Base-by-base conservation (phyloP, 352 stramenopile species). In the Globisporangium polare region DNA sequence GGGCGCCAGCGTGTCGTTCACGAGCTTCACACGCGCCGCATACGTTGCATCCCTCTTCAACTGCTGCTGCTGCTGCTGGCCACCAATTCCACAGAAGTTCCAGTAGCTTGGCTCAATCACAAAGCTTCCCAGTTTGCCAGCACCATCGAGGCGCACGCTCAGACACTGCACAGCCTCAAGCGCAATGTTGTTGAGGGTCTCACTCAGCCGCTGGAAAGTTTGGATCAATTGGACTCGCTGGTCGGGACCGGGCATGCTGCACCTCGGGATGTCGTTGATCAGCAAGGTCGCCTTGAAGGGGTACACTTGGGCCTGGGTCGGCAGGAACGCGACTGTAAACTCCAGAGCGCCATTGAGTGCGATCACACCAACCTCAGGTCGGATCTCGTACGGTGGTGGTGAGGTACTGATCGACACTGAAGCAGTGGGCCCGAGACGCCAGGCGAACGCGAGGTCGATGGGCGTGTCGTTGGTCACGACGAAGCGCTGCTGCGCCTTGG, bases 401-500 rank as follows among this genome's bases (percentile, higher is more conserved):
- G n/a, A 7, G 7, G 15, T 22, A 6, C 20, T 22, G 47, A 39
- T 17, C 17, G 33, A 42, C 13, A 55, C 5, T 46, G 41, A 5
- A 9, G 41, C 41, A 46, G 22, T 46, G 18, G 65, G 53, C 13
- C 67, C 60, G 1, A 92, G 64, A 31, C 62, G 63, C 85, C 85
- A 94, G 17, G 65, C 63, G 53, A 79, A 94, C 12, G 65, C 58
- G 2, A 94, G 58, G 9, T 79, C 74, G 26, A 94, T 66, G 12
- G 79, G 85, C 37, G 85, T 92, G 5, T 87, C 69, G 57, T 94
- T 94, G 5, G 62, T 51, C 18, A 94, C 63, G 0, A 72, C 65
- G 29, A 94, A 68, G 5, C 60, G 67, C 57, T 92, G 80, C 15
- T 52, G 53, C 3, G 60, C 58, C 0, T 52, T 46, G 0, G 72